Evolutionary conservation across 1,284 basidiomycete genomes (phyloP), one percentile per base, ranked within the genome.

Genomic region (Cryptococcus sp.): DNA sequence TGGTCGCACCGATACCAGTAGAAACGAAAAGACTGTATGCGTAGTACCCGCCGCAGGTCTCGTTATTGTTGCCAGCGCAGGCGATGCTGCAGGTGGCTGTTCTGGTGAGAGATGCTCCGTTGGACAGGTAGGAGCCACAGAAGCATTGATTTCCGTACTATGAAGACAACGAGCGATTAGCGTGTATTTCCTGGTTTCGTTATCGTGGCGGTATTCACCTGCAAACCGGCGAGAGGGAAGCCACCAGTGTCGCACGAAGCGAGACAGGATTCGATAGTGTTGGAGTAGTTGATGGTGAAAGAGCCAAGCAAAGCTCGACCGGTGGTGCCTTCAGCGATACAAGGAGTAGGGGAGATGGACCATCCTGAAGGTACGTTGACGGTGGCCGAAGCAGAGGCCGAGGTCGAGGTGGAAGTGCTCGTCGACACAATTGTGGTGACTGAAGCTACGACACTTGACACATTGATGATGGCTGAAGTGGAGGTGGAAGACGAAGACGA

Each of bases 221-320:
- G 68, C 15, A 69, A 57, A 25, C 75, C 76, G 13, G 69, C 74
- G 44, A 69, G 48, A 5, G 61, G 52, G 64, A 62, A 77, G 5
- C 72, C 75, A 48, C 63, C 60, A 29, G 51, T 54, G n/a, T 64
- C 57, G 59, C 75, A 77, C 48, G 62, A 61, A 29, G 52, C 58
- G 40, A 70, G 55, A 55, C 75, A 77, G 6, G 41, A 25, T 46
- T 63, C 55, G 19, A 55, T 40, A 15, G 64, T 71, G 45, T 53
- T 53, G 37, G 38, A 19, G 38, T 50, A 47, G 44, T 57, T 54
- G 45, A 52, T 52, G 43, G 45, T 52, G 49, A 54, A 57, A 7
- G 52, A 50, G 40, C 59, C 59, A 20, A 61, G 48, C 5, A 73
- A 52, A 5, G 66, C 67, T 45, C 69, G 62, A 40, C 67, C 67